phyloP scores from a whole-genome alignment of 768 basidiomycete genomes.

The Gloeophyllum trabeum region DNA sequence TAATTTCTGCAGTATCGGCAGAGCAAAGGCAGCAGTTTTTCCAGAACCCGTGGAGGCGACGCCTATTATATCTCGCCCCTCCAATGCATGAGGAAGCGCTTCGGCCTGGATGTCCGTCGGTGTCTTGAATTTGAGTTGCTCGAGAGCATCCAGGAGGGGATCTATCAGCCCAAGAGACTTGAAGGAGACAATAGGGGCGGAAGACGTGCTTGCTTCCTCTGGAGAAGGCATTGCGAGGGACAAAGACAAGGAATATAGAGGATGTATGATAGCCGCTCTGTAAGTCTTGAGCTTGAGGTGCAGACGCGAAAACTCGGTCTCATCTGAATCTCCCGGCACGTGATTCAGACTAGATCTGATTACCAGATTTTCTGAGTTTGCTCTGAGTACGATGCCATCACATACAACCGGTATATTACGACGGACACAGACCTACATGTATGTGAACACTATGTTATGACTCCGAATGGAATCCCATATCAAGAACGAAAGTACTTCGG shows the following conservation, averaged over 20 bases:
- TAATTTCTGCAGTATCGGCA: constrained; percentile 91
- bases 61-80: constrained; percentile 93
- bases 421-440: no score
- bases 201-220: constrained; percentile 46
- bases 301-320: no score
- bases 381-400: no score
- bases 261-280: no score
- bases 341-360: no score
- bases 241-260: no score
- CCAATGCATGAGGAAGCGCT: constrained; percentile 75
- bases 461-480: constrained; percentile 54
- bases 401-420: no score
- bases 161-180: constrained; percentile 80
- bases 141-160: constrained; percentile 78
- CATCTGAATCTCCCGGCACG: no score
- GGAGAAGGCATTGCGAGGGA: constrained; percentile 40
- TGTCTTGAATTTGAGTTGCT: constrained; percentile 67
- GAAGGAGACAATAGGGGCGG: constrained; percentile 43
- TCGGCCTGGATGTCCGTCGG: constrained; percentile 90
- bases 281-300: no score
- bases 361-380: no score
- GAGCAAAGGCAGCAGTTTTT: constrained; percentile 94
- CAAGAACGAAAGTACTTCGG: constrained; percentile 70
- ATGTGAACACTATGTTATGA: no score
- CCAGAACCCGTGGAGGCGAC: constrained; percentile 97